Evolutionary conservation across 768 basidiomycete genomes (phyloP).

Genomic region (Strobilomyces confusus): DNA sequence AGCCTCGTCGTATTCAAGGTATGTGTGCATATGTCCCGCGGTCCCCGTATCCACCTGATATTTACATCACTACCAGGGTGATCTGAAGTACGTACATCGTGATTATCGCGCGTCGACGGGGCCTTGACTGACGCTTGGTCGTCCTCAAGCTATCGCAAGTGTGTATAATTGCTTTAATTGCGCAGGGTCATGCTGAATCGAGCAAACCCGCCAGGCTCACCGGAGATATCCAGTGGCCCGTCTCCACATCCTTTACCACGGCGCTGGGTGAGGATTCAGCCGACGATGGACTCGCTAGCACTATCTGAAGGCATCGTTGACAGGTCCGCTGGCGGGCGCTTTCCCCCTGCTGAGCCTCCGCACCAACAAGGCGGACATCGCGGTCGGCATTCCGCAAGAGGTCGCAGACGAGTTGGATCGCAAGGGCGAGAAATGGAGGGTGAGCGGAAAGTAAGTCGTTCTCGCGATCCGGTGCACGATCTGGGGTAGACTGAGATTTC

Average conservation of each 20-base stretch:
- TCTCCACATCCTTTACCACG: constrained; percentile 65
- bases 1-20: constrained; percentile 85
- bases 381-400: constrained; percentile 69
- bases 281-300: background rate
- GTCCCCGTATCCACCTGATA: background rate
- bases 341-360: constrained; percentile 83
- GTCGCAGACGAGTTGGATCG: constrained; percentile 65
- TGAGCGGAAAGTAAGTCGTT: constrained; percentile 63
- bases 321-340: constrained; percentile 73
- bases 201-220: constrained; percentile 56
- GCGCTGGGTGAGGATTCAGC: constrained; percentile 55
- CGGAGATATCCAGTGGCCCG: constrained; percentile 86
- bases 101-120: background rate
- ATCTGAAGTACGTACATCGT: constrained; percentile 72
- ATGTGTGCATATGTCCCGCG: constrained; percentile 11
- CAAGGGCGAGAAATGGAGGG: constrained; percentile 68
- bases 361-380: constrained; percentile 95
- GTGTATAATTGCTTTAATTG: constrained; percentile 23
- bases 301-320: constrained; percentile 4
- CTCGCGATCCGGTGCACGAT: background rate
- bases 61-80: constrained; percentile 56
- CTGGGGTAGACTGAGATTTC: background rate
- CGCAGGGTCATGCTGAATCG: background rate
- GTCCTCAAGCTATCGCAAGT: constrained; percentile 77
- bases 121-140: constrained; percentile 2